phyloP scores from a whole-genome alignment of 2,329 filamentous ascomycete genomes.

The Sphaerostilbella broomeana region DNA sequence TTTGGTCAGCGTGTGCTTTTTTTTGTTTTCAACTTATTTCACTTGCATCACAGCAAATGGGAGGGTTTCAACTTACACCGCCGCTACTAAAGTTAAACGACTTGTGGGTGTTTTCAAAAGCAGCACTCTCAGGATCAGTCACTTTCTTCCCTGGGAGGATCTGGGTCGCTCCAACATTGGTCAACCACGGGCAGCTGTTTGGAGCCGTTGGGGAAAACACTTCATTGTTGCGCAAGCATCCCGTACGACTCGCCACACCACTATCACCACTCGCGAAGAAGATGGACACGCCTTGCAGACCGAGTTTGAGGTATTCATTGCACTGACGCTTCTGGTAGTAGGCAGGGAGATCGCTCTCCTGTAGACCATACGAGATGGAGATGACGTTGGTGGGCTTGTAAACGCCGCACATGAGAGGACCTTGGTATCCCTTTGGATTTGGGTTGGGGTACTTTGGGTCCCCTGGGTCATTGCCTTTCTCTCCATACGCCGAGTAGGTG shows the following conservation, averaged over 20 bases:
- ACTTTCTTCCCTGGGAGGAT: conserved; percentile 34
- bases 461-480: conserved; percentile 37
- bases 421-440: conserved; percentile 16
- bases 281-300: conserved; percentile 34
- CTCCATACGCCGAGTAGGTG: conserved; percentile 41
- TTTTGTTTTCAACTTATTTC: not conserved
- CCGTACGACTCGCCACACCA: conserved; percentile 26
- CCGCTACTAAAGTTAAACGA: conserved; percentile 7
- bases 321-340: conserved; percentile 40
- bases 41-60: too few species aligned
- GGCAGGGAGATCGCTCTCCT: conserved; percentile 39
- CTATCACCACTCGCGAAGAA: conserved; percentile 36
- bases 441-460: conserved; percentile 47
- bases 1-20: too few species aligned
- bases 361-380: conserved; percentile 40
- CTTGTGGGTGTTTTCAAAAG: conserved; percentile 21
- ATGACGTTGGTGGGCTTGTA: conserved; percentile 23
- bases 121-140: conserved; percentile 39
- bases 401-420: conserved; percentile 23
- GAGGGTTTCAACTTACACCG: conserved; percentile 3
- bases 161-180: conserved; percentile 44
- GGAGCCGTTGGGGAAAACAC: conserved; percentile 29
- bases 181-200: conserved; percentile 39
- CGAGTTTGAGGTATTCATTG: conserved; percentile 40
- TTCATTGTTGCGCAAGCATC: conserved; percentile 12